Evolutionary conservation across 805 yeast genomes (phyloP).

Genomic region (Wickerhamiella azymoides): DNA sequence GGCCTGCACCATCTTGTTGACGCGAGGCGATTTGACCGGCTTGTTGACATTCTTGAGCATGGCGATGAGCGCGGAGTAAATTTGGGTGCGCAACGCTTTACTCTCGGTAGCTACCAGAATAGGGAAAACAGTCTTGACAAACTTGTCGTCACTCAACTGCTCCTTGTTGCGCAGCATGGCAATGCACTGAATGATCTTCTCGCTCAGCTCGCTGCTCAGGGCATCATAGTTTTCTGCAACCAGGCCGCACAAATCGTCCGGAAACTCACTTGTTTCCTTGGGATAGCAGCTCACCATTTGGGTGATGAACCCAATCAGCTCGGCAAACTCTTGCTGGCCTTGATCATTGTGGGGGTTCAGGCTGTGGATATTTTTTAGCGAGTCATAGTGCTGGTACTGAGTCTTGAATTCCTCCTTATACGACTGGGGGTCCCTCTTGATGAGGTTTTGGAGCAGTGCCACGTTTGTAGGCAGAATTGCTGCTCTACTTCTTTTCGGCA

Average conservation of each 20-base stretch:
- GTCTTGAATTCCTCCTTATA: slow-evolving; percentile 87
- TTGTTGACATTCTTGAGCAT: slow-evolving; percentile 71
- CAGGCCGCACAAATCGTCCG: slow-evolving; percentile 60
- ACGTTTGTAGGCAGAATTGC: slow-evolving; percentile 88
- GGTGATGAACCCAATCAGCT: slow-evolving; percentile 76
- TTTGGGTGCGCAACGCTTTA: slow-evolving; percentile 67
- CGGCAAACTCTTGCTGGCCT: slow-evolving; percentile 57
- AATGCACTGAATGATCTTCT: slow-evolving; percentile 78
- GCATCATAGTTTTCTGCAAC: slow-evolving; percentile 65
- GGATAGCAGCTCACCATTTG: slow-evolving; percentile 89
- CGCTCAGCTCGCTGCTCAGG: slow-evolving; percentile 72
- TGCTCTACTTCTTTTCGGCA: slow-evolving; percentile 84
- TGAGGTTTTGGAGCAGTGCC: slow-evolving; percentile 79
- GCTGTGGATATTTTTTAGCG: slow-evolving; percentile 75
- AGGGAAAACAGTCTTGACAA: slow-evolving; percentile 83
- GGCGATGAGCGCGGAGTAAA: slow-evolving; percentile 65
- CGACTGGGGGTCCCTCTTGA: slow-evolving; percentile 86
- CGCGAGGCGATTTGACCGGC: slow-evolving; percentile 78
- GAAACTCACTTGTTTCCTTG: slow-evolving; percentile 71
- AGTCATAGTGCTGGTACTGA: slow-evolving; percentile 85
- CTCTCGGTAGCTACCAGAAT: slow-evolving; percentile 55
- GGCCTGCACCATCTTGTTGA: slow-evolving; percentile 86
- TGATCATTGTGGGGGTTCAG: slow-evolving; percentile 51
- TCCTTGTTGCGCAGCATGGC: slow-evolving; percentile 83
- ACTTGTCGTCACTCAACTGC: slow-evolving; percentile 59